A percentile compares a stretch with the other conserved stretches of the same genome.
phyloP scores from a whole-genome alignment of 306 rosid genomes.

The Mimosa pudica region DNA sequence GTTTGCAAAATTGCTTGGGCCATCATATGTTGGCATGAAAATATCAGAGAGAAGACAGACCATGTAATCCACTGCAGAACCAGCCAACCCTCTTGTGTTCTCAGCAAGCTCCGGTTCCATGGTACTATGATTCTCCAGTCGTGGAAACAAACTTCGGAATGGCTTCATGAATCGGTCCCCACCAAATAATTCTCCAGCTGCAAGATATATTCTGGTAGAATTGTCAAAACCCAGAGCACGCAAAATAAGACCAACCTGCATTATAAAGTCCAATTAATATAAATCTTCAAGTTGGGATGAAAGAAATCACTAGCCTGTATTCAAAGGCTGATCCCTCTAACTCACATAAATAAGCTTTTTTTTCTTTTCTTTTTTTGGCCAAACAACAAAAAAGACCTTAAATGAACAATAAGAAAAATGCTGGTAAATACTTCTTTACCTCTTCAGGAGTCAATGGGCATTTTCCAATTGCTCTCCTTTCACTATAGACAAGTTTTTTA shows the following conservation, averaged over 20 bases:
- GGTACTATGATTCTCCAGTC: constrained; percentile 81
- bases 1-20: constrained; percentile 99
- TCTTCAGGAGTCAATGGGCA: constrained; percentile 99
- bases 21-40: constrained; percentile 98
- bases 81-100: constrained; percentile 81
- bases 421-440: constrained; percentile 51
- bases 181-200: constrained; percentile 88
- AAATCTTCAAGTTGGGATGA: constrained; percentile 11
- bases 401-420: constrained; percentile 19
- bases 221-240: constrained; percentile 29
- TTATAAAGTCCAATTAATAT: constrained; percentile 21
- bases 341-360: neutral
- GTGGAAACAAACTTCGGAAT: constrained; percentile 75
- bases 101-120: constrained; percentile 75
- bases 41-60: constrained; percentile 98
- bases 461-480: constrained; percentile 97
- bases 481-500: constrained; percentile 71
- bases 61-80: constrained; percentile 99
- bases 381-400: constrained; percentile 20
- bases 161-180: constrained; percentile 91
- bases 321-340: neutral
- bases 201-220: constrained; percentile 22
- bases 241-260: constrained; percentile 91
- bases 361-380: neutral
- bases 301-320: constrained; percentile 23